Percentiles rank a stretch among this genome's conserved stretches.
phyloP scores from a whole-genome alignment of 2,329 filamentous ascomycete genomes.

The Venturia pyrina region DNA sequence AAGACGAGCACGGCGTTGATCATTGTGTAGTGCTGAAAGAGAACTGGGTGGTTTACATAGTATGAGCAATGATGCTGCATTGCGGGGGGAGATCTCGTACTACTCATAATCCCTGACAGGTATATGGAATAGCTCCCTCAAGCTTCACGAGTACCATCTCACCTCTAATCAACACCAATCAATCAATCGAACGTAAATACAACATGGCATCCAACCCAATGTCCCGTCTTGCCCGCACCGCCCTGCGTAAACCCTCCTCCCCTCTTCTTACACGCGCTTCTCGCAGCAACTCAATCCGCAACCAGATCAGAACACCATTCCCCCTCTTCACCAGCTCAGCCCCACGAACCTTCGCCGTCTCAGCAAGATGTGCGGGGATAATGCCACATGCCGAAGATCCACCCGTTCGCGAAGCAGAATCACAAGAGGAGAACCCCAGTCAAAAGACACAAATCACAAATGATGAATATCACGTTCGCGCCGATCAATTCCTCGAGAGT shows the following conservation, averaged over 20 bases:
- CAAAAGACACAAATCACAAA: conserved; percentile 57
- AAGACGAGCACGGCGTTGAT: conserved; percentile 98
- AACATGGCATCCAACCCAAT: conserved; percentile 10
- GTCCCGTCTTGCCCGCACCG: conserved; percentile 1
- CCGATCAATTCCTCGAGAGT: conserved; percentile 63
- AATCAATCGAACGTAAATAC: neutral
- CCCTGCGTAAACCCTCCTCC: conserved; percentile 6
- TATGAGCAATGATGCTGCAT: neutral
- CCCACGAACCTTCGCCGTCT: conserved; percentile 1
- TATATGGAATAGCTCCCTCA: neutral
- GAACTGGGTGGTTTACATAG: neutral
- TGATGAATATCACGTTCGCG: conserved; percentile 63
- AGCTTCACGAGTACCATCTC: neutral
- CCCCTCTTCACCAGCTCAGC: neutral
- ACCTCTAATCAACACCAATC: neutral
- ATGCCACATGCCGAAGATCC: conserved; percentile 25
- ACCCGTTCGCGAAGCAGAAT: conserved; percentile 24
- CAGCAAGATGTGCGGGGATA: conserved; percentile 5
- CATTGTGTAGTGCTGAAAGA: conserved; percentile 43
- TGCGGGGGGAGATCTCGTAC: neutral
- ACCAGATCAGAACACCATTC: neutral
- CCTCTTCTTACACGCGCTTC: neutral
- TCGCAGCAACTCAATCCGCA: neutral
- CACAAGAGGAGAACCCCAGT: conserved; percentile 18
- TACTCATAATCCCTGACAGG: neutral